phyloP scores from a whole-genome alignment of 164 flowering plant genomes.

The Magnolia changhungtana region DNA sequence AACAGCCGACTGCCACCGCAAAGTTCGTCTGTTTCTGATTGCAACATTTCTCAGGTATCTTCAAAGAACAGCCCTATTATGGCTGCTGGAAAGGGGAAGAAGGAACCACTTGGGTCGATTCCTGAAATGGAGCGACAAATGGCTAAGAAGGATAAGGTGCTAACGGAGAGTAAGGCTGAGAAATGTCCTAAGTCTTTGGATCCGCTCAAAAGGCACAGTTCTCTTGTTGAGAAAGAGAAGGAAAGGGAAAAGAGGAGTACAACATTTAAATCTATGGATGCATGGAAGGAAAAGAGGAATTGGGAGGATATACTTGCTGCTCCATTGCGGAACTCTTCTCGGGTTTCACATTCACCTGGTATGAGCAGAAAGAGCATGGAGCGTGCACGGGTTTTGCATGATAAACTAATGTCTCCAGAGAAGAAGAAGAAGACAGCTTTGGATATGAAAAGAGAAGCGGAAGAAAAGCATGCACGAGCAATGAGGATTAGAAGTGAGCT shows the following conservation, averaged over 20 bases:
- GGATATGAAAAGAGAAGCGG: constrained; percentile 85
- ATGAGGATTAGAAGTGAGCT: constrained; percentile 78
- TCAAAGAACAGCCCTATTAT: constrained; percentile 31
- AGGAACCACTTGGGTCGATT: constrained; percentile 35
- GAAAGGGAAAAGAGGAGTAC: constrained; percentile 64
- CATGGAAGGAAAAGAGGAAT: constrained; percentile 93
- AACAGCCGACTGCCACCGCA: constrained; percentile 19
- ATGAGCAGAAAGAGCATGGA: constrained; percentile 78
- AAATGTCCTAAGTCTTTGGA: constrained; percentile 41
- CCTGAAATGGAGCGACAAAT: constrained; percentile 41
- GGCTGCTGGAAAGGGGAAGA: constrained; percentile 38
- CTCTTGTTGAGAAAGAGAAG: constrained; percentile 45
- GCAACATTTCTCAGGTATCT: constrained; percentile 27
- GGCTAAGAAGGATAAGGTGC: constrained; percentile 40
- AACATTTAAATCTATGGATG: constrained; percentile 73
- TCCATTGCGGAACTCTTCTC: constrained; percentile 65
- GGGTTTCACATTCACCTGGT: constrained; percentile 79
- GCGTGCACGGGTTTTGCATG: constrained; percentile 74
- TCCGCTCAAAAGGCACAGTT: constrained; percentile 31
- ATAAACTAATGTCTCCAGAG: constrained; percentile 92
- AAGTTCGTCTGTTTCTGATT: constrained; percentile 26
- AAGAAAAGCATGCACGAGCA: constrained; percentile 95
- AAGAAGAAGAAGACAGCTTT: constrained; percentile 80
- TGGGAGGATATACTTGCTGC: constrained; percentile 90
- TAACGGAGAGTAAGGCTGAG: constrained; percentile 35